A percentile compares a stretch with the other conserved stretches of the same genome.
Evolutionary conservation across 1,284 basidiomycete genomes (phyloP).

Genomic region (Cutaneotrichosporon dermatis): DNA sequence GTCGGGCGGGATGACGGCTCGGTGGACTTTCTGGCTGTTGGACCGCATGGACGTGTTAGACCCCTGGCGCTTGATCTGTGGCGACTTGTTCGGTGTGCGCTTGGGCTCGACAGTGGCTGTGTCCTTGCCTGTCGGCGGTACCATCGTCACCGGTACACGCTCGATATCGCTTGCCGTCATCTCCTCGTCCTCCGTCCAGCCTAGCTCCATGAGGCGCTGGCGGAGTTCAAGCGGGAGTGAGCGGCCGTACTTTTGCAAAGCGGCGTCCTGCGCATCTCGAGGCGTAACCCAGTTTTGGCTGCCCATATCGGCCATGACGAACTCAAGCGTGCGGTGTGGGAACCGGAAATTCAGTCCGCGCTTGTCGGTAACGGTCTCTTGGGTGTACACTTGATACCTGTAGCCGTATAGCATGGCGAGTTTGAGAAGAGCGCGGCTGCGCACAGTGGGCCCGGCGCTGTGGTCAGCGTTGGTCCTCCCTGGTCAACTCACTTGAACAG

Average conservation of each 20-base stretch:
- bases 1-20: conserved; percentile 31
- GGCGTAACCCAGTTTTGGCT: conserved; percentile 33
- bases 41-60: conserved; percentile 5
- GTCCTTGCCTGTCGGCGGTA: conserved; percentile 7
- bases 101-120: background rate
- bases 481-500: conserved; percentile 8
- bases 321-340: conserved; percentile 29
- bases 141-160: conserved; percentile 30
- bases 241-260: conserved; percentile 36
- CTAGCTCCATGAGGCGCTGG: conserved; percentile 41
- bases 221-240: conserved; percentile 38
- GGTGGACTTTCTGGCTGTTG: background rate
- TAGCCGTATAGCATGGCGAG: conserved; percentile 33
- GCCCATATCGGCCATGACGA: conserved; percentile 41
- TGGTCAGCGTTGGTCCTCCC: too few species aligned
- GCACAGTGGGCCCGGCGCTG: conserved; percentile 5
- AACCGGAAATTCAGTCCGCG: conserved; percentile 38
- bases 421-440: conserved; percentile 26
- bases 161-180: conserved; percentile 27
- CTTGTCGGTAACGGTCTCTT: conserved; percentile 29
- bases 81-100: background rate
- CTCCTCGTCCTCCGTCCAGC: conserved; percentile 41
- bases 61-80: background rate
- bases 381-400: conserved; percentile 36
- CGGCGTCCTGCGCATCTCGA: conserved; percentile 38